These are phyloP conservation scores for Funneliformis mosseae DNA, from an alignment of 192 early-diverging fungal species.

Conservation along the genomic window DNA sequence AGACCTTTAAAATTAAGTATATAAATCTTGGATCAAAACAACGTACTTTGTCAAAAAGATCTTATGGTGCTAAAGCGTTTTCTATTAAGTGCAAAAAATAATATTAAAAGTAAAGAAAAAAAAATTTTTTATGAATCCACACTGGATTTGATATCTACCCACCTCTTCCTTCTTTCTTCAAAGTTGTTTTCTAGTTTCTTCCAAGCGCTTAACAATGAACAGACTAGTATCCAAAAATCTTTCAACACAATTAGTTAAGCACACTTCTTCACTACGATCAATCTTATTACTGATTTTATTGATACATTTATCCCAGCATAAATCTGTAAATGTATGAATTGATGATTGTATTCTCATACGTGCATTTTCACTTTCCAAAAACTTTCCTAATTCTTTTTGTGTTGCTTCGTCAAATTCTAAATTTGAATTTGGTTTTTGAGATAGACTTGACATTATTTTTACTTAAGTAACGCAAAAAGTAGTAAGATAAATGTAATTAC, in stretches of 20 bases:
- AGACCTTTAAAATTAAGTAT: no score
- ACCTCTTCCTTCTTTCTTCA: neutral
- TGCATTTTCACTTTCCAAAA: constrained; percentile 61
- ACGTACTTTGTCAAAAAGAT: no score
- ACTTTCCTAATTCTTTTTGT: constrained; percentile 58
- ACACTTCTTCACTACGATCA: constrained; percentile 56
- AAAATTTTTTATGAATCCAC: no score
- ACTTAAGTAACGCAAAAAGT: neutral
- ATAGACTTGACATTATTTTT: neutral
- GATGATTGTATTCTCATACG: constrained; percentile 60
- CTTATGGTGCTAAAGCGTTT: no score
- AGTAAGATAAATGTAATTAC: neutral
- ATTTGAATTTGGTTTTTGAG: neutral
- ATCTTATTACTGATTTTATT: constrained; percentile 54
- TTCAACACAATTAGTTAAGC: constrained; percentile 63
- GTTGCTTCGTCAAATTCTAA: constrained; percentile 53
- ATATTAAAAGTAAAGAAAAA: no score
- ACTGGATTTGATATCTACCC: neutral
- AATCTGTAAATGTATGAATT: constrained; percentile 64
- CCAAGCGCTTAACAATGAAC: constrained; percentile 55
- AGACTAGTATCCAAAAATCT: constrained; percentile 63
- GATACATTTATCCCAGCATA: constrained; percentile 75
- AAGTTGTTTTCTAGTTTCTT: constrained; percentile 34
- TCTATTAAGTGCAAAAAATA: no score
- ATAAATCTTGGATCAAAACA: no score